These are phyloP conservation scores for Lasiodiplodia theobromae DNA, from an alignment of 2,329 filamentous ascomycete species.

Conservation along the genomic window DNA sequence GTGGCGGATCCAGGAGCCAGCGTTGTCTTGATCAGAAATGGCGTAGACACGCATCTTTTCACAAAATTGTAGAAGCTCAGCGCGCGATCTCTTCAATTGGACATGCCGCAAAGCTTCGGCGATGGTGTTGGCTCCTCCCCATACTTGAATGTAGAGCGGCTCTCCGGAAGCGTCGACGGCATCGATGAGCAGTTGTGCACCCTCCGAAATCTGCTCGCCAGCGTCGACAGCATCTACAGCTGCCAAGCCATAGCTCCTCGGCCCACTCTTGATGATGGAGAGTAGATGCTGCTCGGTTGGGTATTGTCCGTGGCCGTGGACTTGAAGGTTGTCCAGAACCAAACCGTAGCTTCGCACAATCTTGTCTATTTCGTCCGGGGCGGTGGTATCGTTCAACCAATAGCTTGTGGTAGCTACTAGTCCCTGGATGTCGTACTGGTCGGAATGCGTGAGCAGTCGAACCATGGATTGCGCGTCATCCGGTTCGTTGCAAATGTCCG, in stretches of 20 bases:
- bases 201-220: slow-evolving; percentile 48
- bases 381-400: slow-evolving; percentile 48
- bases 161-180: slow-evolving; percentile 49
- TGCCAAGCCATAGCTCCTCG: slow-evolving; percentile 50
- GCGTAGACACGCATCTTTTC: slow-evolving; percentile 50
- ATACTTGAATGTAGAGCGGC: slow-evolving; percentile 61
- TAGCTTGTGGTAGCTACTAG: slow-evolving; percentile 50
- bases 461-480: slow-evolving; percentile 49
- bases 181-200: slow-evolving; percentile 54
- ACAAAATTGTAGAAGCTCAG: slow-evolving; percentile 44
- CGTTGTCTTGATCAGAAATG: slow-evolving; percentile 67
- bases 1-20: slow-evolving; percentile 62
- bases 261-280: slow-evolving; percentile 49
- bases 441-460: slow-evolving; percentile 47
- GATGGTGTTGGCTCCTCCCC: slow-evolving; percentile 62
- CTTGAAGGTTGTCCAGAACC: slow-evolving; percentile 57
- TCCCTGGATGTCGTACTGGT: slow-evolving; percentile 49
- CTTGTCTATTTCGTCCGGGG: slow-evolving; percentile 45
- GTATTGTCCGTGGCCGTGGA: slow-evolving; percentile 53
- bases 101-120: slow-evolving; percentile 57
- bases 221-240: slow-evolving; percentile 41
- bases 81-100: slow-evolving; percentile 38
- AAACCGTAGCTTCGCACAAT: slow-evolving; percentile 45
- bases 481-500: slow-evolving; percentile 50
- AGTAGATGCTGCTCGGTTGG: slow-evolving; percentile 48